Base-by-base conservation (phyloP, 2,329 filamentous ascomycete genomes). In the Botrytis aclada region DNA sequence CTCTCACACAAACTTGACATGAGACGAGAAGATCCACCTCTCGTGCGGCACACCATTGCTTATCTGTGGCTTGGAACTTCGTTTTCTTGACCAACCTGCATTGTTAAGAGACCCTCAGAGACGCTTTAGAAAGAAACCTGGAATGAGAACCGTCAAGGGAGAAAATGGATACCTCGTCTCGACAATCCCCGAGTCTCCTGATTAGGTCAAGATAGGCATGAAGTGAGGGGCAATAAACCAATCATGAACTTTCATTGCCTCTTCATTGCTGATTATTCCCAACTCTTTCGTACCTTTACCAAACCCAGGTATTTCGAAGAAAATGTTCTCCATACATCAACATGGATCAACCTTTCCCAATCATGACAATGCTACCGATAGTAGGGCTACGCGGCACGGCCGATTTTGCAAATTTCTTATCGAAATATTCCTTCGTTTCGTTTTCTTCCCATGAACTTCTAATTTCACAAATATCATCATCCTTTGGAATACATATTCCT, bases 131-230 rank as follows among this genome's bases (percentile, higher is more conserved):
- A 16, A 22, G 34, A 67, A 67, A 54, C 16, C 34, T 54, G 45
- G 20, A 66, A 39, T 29, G 22, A 16, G 47, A 67, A 29, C 5
- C 3, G 14, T 14, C 47, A 25, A 56, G 29, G 34, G 43, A 16
- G 25, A 67, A 67, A 56, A 54, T 67, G 64, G 64, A 67, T 67
- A 29, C 64, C 25, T 41, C 45, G 34, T 54, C 64, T 66, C 45
- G 45, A 54, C 64, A 66, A 51, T 54, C 45, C 47, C 47, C 64
- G 64, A 39, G 2, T 56, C 18, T 29, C 51, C 51, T 29, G 51
- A 56, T 56, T 56, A 56, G 34, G 29, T 56, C 65, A 56, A 67
- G 65, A 67, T 56, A 67, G 41, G 34, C 34, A 67, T 32, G 47
- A 43, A 18, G 6, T 7, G 8, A 56, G 47, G 25, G 5, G 16